phyloP scores from a whole-genome alignment of 768 basidiomycete species.

The Hirschioporus abietinus region DNA sequence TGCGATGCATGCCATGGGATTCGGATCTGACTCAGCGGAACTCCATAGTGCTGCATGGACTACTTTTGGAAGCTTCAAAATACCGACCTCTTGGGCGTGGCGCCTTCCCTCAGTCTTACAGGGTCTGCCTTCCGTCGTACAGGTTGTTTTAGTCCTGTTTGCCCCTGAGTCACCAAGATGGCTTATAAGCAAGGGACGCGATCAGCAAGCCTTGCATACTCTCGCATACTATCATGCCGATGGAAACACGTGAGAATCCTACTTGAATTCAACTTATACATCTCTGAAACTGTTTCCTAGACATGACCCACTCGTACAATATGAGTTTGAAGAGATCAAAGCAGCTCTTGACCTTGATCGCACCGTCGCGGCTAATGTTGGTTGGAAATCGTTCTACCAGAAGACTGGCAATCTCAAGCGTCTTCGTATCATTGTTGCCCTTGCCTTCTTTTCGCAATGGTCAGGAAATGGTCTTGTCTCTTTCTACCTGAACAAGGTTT shows the following conservation, averaged over 20 bases:
- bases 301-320: constrained; percentile 60
- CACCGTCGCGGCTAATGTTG: constrained; percentile 49
- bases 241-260: constrained; percentile 45
- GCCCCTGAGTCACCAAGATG: constrained; percentile 83
- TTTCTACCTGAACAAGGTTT: constrained; percentile 74
- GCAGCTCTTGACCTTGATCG: constrained; percentile 68
- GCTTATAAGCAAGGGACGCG: constrained; percentile 69
- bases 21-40: constrained; percentile 16
- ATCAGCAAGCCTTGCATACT: constrained; percentile 59
- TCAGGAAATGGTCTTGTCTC: constrained; percentile 82
- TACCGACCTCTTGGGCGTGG: constrained; percentile 71
- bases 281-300: constrained; percentile 20
- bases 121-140: constrained; percentile 60
- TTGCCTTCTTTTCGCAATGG: constrained; percentile 85
- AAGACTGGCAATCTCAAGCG: constrained; percentile 72
- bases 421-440: constrained; percentile 67
- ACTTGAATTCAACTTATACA: background rate
- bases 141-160: constrained; percentile 61
- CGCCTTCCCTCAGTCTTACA: constrained; percentile 75
- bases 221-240: constrained; percentile 84
- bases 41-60: constrained; percentile 61
- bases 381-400: constrained; percentile 63
- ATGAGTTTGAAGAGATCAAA: constrained; percentile 80
- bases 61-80: constrained; percentile 75
- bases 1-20: background rate